Percentiles rank a stretch among this genome's conserved stretches.
phyloP scores from a whole-genome alignment of 495 filamentous ascomycete genomes.

The Astrothelium subdiscretum region DNA sequence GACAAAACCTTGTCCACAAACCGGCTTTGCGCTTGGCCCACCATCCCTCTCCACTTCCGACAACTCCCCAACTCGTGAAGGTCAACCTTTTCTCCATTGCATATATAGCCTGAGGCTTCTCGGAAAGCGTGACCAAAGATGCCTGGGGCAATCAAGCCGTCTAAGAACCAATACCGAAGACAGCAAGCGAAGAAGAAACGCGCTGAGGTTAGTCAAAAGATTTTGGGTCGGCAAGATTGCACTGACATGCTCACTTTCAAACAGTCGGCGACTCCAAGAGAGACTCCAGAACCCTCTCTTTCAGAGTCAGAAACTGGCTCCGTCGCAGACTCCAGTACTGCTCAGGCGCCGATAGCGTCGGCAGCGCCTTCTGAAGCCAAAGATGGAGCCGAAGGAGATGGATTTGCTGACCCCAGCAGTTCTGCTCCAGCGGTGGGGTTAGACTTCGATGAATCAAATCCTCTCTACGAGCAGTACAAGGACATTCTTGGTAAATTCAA shows the following conservation, averaged over 20 bases:
- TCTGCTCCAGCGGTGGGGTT: conserved; percentile 33
- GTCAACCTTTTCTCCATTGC: background rate
- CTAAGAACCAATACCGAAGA: background rate
- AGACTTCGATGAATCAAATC: conserved; percentile 51
- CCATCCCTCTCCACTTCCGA: background rate
- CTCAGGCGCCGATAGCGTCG: background rate
- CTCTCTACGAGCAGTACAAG: conserved; percentile 73
- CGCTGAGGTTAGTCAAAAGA: background rate
- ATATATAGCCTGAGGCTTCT: no score
- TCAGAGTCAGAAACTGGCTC: background rate
- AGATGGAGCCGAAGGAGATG: background rate
- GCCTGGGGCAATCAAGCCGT: background rate
- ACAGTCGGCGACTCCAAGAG: background rate
- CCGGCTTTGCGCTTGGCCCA: no score
- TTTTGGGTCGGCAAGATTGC: background rate
- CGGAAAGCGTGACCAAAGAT: background rate
- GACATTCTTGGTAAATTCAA: conserved; percentile 65
- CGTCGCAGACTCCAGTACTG: background rate
- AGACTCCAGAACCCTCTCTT: background rate
- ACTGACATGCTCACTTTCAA: background rate
- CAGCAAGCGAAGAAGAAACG: background rate
- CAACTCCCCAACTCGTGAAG: background rate
- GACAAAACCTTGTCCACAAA: background rate
- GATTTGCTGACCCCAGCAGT: conserved; percentile 5
- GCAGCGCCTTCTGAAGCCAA: background rate